Conservation (phyloP, 306 rosid genomes). For the Nissolia schottii region DNA sequence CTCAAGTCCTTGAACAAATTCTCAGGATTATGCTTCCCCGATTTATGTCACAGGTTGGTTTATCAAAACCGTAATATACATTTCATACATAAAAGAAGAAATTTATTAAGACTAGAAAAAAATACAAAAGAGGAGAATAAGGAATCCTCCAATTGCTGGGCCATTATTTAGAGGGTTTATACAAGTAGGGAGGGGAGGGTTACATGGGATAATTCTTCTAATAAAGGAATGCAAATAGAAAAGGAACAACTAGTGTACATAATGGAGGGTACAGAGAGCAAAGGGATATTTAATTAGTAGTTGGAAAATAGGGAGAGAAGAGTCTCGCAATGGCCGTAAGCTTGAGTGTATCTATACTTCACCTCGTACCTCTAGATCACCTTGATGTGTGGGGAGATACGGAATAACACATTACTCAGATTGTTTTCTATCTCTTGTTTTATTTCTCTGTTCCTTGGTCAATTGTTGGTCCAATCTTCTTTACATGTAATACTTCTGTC, state of each 20-base stretch:
- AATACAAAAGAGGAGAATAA: not conserved
- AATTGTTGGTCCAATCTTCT: not conserved
- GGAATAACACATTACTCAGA: not conserved
- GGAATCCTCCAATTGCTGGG: not conserved
- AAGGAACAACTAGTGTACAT: no score
- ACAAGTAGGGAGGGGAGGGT: not conserved
- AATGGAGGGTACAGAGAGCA: not conserved
- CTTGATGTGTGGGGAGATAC: not conserved
- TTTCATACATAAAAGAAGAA: no score
- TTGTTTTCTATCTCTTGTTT: not conserved
- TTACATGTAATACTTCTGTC: no score
- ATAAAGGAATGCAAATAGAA: not conserved
- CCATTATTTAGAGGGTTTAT: not conserved
- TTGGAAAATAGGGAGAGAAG: not conserved
- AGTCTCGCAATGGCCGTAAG: not conserved
- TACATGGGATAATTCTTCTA: not conserved
- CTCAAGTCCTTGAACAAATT: conserved; percentile 92
- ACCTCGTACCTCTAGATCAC: not conserved
- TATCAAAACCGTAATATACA: not conserved
- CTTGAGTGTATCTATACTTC: not conserved
- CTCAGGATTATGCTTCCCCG: conserved; percentile 90
- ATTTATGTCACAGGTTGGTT: conserved; percentile 80
- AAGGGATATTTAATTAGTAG: not conserved
- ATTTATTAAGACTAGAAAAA: not conserved
- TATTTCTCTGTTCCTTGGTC: not conserved